These are phyloP conservation scores for Mycena venus DNA, from an alignment of 768 basidiomycete species.

Conservation along the genomic window DNA sequence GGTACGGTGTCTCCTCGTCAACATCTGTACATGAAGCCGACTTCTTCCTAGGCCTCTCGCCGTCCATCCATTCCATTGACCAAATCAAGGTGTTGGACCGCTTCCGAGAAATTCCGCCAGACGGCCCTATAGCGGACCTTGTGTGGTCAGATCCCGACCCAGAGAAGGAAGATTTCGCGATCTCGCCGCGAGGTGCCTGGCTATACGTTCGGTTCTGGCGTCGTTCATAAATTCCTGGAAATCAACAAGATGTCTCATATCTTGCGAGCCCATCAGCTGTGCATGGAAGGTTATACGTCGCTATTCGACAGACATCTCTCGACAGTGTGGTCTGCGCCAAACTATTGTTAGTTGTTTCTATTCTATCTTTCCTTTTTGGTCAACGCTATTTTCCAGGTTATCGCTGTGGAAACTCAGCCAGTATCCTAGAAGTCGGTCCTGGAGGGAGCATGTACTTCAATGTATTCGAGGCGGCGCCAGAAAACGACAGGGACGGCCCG, in stretches of 20 bases:
- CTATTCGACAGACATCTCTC: conserved; percentile 95
- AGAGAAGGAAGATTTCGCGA: conserved; percentile 99
- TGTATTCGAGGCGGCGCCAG: conserved; percentile 98
- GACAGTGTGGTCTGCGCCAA: conserved; percentile 99
- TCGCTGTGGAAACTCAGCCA: conserved; percentile 97
- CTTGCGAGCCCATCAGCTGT: conserved; percentile 96
- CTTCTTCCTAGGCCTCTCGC: conserved; percentile 81
- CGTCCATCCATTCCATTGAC: conserved; percentile 98
- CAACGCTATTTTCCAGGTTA: conserved; percentile 56
- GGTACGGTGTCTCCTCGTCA: conserved; percentile 63
- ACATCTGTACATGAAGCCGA: neutral
- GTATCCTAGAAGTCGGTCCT: conserved; percentile 95
- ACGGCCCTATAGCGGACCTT: conserved; percentile 99
- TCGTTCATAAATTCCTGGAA: conserved; percentile 97
- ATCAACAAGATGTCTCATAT: conserved; percentile 98
- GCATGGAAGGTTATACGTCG: conserved; percentile 99
- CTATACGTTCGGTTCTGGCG: conserved; percentile 98
- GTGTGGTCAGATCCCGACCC: conserved; percentile 99
- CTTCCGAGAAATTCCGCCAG: conserved; percentile 99
- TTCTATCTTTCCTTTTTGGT: neutral
- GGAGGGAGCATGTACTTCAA: conserved; percentile 93
- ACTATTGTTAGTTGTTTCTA: conserved; percentile 74
- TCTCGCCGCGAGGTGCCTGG: conserved; percentile 98
- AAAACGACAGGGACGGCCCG: conserved; percentile 95
- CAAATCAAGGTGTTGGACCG: conserved; percentile 99